Percentiles rank a stretch among this genome's conserved stretches.
Evolutionary conservation across 1,284 basidiomycete species (phyloP).

Genomic region (Rhodotorula glutinis): DNA sequence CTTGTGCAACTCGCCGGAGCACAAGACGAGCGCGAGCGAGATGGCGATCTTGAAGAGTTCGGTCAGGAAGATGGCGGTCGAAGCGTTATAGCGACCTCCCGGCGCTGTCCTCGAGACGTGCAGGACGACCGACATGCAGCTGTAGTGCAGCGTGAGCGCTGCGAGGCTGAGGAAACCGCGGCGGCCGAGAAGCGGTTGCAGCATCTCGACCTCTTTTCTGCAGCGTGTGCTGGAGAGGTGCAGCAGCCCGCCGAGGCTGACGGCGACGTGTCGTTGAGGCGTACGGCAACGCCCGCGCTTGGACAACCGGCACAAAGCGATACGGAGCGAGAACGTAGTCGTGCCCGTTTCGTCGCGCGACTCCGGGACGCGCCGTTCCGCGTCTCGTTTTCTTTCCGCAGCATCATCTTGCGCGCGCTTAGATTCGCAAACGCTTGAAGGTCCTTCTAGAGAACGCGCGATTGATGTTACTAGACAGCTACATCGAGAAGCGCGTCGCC

Average conservation of each 20-base stretch:
- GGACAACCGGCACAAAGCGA: no score
- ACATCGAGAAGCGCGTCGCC: no score
- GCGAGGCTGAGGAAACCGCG: conserved; percentile 19
- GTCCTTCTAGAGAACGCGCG: no score
- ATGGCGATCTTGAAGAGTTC: conserved; percentile 44
- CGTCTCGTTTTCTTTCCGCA: no score
- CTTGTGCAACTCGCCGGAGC: conserved; percentile 23
- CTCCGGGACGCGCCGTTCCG: no score
- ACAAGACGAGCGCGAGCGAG: conserved; percentile 36
- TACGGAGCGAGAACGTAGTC: no score
- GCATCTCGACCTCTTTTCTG: not conserved
- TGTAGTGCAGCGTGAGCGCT: conserved; percentile 32
- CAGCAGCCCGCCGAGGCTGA: not conserved
- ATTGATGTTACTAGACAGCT: no score
- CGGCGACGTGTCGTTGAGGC: no score
- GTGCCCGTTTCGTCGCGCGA: no score
- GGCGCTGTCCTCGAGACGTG: conserved; percentile 13
- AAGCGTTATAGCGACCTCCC: conserved; percentile 34
- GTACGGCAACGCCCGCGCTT: no score
- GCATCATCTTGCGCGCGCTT: no score
- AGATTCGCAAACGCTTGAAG: no score
- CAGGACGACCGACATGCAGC: conserved; percentile 26
- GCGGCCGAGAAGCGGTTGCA: not conserved
- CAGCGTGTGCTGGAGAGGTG: not conserved
- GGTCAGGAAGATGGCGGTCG: conserved; percentile 41